Conservation (phyloP, 129 eudicot species). For the Lactuca saligna region DNA sequence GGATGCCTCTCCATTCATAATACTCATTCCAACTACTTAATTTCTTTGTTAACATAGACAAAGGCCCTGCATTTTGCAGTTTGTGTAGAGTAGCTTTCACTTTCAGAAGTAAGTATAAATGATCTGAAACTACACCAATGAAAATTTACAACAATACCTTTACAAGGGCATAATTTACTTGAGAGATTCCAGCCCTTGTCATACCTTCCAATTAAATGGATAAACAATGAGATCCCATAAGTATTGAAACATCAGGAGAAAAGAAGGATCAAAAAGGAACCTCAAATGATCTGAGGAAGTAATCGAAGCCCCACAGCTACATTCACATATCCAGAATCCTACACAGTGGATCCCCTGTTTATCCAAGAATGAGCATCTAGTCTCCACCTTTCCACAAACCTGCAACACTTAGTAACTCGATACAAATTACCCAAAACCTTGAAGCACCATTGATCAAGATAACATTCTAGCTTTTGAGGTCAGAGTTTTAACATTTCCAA, state of each 20-base stretch:
- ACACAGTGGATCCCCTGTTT: constrained; percentile 48
- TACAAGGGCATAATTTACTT: constrained; percentile 67
- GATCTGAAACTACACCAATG: neutral
- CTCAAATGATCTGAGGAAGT: constrained; percentile 37
- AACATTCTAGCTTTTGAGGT: neutral
- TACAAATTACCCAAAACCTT: neutral
- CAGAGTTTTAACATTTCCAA: neutral
- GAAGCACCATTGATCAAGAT: neutral
- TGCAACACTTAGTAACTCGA: constrained; percentile 19
- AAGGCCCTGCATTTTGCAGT: constrained; percentile 52
- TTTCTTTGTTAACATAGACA: constrained; percentile 46
- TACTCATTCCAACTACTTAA: constrained; percentile 74
- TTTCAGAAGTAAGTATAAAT: constrained; percentile 1
- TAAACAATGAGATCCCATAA: neutral
- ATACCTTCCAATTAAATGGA: constrained; percentile 37
- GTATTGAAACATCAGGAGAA: constrained; percentile 1
- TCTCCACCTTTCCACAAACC: constrained; percentile 47
- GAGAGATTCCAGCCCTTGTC: constrained; percentile 68
- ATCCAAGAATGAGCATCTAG: constrained; percentile 63
- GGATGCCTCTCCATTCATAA: constrained; percentile 87
- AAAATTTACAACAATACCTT: constrained; percentile 40
- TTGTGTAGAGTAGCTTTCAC: constrained; percentile 5
- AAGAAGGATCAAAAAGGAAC: constrained; percentile 27
- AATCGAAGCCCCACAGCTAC: constrained; percentile 50
- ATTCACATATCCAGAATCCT: constrained; percentile 82